Conservation (phyloP, 768 basidiomycete species). For the Tricholoma terreum region DNA sequence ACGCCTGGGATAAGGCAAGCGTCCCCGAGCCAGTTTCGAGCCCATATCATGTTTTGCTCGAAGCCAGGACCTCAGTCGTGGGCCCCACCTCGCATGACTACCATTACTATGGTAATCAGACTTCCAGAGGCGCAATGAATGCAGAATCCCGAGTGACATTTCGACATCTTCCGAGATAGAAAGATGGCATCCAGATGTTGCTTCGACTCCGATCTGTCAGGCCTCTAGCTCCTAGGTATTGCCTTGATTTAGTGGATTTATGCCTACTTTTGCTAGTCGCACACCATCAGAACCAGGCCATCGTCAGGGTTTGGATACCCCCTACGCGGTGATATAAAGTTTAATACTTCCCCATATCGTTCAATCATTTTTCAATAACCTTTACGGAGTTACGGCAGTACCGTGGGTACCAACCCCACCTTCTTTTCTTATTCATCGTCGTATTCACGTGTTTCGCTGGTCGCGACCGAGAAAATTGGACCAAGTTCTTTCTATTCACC, state of each 20-base stretch:
- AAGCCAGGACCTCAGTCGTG: too few species aligned
- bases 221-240: background rate
- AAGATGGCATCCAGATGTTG: background rate
- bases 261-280: background rate
- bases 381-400: background rate
- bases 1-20: too few species aligned
- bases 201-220: background rate
- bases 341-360: background rate
- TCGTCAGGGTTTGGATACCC: background rate
- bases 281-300: background rate
- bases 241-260: background rate
- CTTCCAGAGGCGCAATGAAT: background rate
- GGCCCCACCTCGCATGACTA: too few species aligned
- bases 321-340: background rate
- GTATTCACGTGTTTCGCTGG: background rate
- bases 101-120: too few species aligned
- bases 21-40: too few species aligned
- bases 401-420: background rate
- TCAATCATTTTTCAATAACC: background rate
- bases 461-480: too few species aligned
- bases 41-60: too few species aligned
- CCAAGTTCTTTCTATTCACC: background rate
- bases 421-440: background rate
- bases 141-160: too few species aligned
- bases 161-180: background rate